Percentiles rank a stretch among this genome's conserved stretches.
phyloP scores from a whole-genome alignment of 2,329 filamentous ascomycete species.

The Colletotrichum spaethianum region DNA sequence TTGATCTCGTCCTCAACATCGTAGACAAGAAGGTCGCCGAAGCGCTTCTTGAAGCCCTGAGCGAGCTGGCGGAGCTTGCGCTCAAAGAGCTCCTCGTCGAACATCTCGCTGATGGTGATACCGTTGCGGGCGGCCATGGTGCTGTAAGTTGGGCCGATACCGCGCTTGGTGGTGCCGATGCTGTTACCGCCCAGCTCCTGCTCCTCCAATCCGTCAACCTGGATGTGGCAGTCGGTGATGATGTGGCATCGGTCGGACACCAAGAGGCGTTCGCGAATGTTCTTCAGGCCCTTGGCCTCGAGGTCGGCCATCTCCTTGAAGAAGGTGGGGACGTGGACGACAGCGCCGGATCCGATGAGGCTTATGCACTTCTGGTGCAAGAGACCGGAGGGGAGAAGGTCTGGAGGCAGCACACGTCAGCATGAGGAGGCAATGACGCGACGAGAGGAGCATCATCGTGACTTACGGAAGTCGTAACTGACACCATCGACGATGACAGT shows the following conservation, averaged over 20 bases:
- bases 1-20: slow-evolving; percentile 79
- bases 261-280: slow-evolving; percentile 66
- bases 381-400: slow-evolving; percentile 78
- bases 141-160: slow-evolving; percentile 59
- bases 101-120: slow-evolving; percentile 76
- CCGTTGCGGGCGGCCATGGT: slow-evolving; percentile 74
- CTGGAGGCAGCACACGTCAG: slow-evolving; percentile 56
- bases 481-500: slow-evolving; percentile 41
- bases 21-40: slow-evolving; percentile 75
- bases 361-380: slow-evolving; percentile 80
- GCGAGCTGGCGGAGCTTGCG: slow-evolving; percentile 74
- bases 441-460: slow-evolving; percentile 4
- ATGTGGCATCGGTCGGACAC: slow-evolving; percentile 76
- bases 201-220: slow-evolving; percentile 80
- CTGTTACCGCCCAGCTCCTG: slow-evolving; percentile 58
- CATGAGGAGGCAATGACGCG: slow-evolving; percentile 23
- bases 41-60: slow-evolving; percentile 75
- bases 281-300: slow-evolving; percentile 53
- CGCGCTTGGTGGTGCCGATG: slow-evolving; percentile 56
- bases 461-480: slow-evolving; percentile 44
- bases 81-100: slow-evolving; percentile 77
- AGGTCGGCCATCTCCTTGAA: slow-evolving; percentile 59
- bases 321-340: slow-evolving; percentile 72
- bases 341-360: slow-evolving; percentile 79
- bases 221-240: slow-evolving; percentile 75